Percentiles rank a stretch among this genome's conserved stretches.
Conservation (phyloP, 1,139 yeast genomes). For the Saccharomyces uvarum region DNA sequence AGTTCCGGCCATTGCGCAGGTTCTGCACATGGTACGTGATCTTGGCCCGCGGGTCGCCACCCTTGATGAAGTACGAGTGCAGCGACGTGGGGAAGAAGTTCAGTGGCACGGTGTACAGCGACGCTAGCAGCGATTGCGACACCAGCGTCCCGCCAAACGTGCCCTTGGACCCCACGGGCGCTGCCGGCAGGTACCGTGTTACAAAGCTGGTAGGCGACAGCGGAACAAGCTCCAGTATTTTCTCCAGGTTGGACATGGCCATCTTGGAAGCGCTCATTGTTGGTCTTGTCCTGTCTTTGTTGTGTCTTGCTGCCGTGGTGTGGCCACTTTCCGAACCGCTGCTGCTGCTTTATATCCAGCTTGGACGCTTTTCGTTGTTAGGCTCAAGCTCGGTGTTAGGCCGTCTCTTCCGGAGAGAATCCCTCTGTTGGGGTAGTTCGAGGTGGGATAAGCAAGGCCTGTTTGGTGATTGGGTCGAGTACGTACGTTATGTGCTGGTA, state of each 20-base stretch:
- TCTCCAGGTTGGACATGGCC: slow-evolving; percentile 11
- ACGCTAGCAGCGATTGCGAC: slow-evolving; percentile 65
- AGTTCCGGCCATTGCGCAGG: slow-evolving; percentile 55
- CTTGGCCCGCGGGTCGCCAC: slow-evolving; percentile 44
- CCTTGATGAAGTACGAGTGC: slow-evolving; percentile 44
- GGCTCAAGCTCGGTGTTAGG: not conserved
- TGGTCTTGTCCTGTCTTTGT: not conserved
- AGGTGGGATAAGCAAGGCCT: not conserved
- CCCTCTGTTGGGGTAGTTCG: not conserved
- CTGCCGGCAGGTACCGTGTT: slow-evolving; percentile 21
- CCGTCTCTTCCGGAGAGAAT: not conserved
- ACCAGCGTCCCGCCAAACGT: slow-evolving; percentile 75
- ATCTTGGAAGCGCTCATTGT: not conserved
- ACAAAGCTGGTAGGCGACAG: slow-evolving; percentile 17
- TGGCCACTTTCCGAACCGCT: not conserved
- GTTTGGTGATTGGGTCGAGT: not conserved
- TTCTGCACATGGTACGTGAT: slow-evolving; percentile 53
- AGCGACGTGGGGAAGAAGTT: slow-evolving; percentile 43
- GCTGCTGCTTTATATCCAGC: not conserved
- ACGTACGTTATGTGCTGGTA: not conserved
- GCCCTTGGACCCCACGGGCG: slow-evolving; percentile 56
- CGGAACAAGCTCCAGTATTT: slow-evolving; percentile 15
- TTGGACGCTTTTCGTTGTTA: not conserved
- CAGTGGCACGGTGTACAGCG: slow-evolving; percentile 41
- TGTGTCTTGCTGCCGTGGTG: not conserved